Percentiles rank a stretch among this genome's conserved stretches.
These are phyloP conservation scores for Proliferodiscus dingleyae DNA, from an alignment of 2,329 filamentous ascomycete genomes.

Conservation along the genomic window DNA sequence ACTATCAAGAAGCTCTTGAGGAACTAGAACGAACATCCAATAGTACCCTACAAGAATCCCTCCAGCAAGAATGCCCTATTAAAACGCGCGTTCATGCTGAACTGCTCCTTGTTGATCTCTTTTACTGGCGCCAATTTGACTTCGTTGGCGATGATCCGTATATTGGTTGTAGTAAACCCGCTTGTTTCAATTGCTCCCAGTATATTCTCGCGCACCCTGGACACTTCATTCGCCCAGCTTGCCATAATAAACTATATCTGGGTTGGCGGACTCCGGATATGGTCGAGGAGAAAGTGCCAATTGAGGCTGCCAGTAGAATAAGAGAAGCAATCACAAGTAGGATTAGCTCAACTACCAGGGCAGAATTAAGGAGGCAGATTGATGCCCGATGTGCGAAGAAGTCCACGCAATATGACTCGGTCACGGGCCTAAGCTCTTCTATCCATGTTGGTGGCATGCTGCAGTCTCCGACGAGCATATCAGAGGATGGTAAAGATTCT, in stretches of 20 bases:
- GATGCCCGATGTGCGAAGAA: constrained; percentile 5
- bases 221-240: constrained; percentile 15
- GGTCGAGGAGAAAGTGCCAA: constrained; percentile 1
- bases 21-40: constrained; percentile 1
- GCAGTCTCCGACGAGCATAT: no score
- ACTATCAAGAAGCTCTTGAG: constrained; percentile 5
- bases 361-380: constrained; percentile 10
- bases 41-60: background rate
- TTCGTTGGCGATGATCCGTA: constrained; percentile 40
- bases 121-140: constrained; percentile 29
- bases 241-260: constrained; percentile 38
- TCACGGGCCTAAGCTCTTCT: constrained; percentile 8
- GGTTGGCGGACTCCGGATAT: constrained; percentile 37
- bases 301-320: constrained; percentile 3
- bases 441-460: background rate
- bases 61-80: constrained; percentile 4
- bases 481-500: no score
- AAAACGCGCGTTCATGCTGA: constrained; percentile 36
- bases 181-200: constrained; percentile 44
- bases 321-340: constrained; percentile 7
- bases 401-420: constrained; percentile 6
- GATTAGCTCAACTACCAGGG: constrained; percentile 4
- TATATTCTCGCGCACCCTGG: constrained; percentile 39
- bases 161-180: constrained; percentile 48
- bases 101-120: constrained; percentile 43